These are phyloP conservation scores for Cinchona pubescens DNA, from an alignment of 257 asterid species.

Conservation along the genomic window DNA sequence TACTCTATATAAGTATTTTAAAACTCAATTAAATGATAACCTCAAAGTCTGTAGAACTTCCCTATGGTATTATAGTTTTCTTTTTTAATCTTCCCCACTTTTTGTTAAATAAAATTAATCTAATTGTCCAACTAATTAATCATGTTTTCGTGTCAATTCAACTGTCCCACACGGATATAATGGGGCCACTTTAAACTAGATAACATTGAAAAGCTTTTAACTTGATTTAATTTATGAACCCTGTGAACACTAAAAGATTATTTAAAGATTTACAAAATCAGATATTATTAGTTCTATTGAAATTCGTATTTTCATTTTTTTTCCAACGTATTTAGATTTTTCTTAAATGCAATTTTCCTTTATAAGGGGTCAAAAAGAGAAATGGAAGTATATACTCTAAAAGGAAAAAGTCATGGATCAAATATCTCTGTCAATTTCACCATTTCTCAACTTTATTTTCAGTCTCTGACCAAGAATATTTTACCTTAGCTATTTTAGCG, in stretches of 20 bases:
- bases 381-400: conserved; percentile 37
- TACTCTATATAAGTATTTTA: no score
- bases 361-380: conserved; percentile 44
- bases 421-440: conserved; percentile 39
- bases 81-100: background rate
- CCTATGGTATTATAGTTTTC: no score
- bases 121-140: conserved; percentile 11
- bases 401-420: conserved; percentile 26
- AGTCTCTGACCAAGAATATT: conserved; percentile 23
- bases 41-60: no score
- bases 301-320: no score
- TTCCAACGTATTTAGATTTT: no score
- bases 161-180: conserved; percentile 21
- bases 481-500: no score
- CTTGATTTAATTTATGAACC: background rate
- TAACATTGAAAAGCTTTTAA: background rate
- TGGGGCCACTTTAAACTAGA: conserved; percentile 9
- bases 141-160: conserved; percentile 16
- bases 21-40: no score
- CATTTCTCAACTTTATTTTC: conserved; percentile 12
- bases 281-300: background rate
- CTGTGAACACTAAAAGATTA: background rate
- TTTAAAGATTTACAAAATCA: background rate
- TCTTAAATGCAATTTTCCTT: conserved; percentile 3
- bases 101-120: background rate